A percentile compares a stretch with the other conserved stretches of the same genome.
phyloP scores from a whole-genome alignment of 1,139 yeast species.

The Schwanniomyces etchellsii region DNA sequence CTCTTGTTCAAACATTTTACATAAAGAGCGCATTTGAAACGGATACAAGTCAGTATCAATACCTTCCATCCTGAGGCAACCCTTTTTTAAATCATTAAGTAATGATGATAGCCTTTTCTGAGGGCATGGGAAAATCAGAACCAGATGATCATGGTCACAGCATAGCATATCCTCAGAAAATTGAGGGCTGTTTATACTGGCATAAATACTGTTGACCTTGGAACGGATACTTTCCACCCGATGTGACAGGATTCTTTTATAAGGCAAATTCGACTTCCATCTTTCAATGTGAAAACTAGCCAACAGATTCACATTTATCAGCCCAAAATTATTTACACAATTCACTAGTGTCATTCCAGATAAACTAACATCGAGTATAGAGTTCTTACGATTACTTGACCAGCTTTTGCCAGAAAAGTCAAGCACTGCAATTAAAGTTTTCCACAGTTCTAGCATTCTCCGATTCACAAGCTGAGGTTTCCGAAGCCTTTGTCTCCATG shows the following conservation, averaged over 20 bases:
- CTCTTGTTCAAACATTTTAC: slow-evolving; percentile 56
- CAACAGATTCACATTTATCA: not conserved
- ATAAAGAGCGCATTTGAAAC: slow-evolving; percentile 54
- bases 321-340: slow-evolving; percentile 2
- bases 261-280: slow-evolving; percentile 15
- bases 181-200: slow-evolving; percentile 35
- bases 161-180: slow-evolving; percentile 6
- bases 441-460: slow-evolving; percentile 24
- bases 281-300: slow-evolving; percentile 27
- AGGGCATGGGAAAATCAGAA: too few species aligned
- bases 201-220: slow-evolving; percentile 29
- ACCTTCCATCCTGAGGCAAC: slow-evolving; percentile 32
- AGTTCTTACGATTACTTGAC: not conserved
- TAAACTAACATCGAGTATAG: not conserved
- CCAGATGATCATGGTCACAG: slow-evolving; percentile 3
- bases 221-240: slow-evolving; percentile 8
- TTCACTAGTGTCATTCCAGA: slow-evolving; percentile 3
- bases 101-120: slow-evolving; percentile 3
- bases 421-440: slow-evolving; percentile 3
- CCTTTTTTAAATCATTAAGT: slow-evolving; percentile 1
- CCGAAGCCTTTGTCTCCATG: slow-evolving; percentile 23
- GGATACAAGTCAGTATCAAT: slow-evolving; percentile 46
- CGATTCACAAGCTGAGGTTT: slow-evolving; percentile 17
- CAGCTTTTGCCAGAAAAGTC: slow-evolving; percentile 4
- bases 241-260: not conserved